These are phyloP conservation scores for Tympanopsis confertula DNA, from an alignment of 2,329 filamentous ascomycete species.

Conservation along the genomic window DNA sequence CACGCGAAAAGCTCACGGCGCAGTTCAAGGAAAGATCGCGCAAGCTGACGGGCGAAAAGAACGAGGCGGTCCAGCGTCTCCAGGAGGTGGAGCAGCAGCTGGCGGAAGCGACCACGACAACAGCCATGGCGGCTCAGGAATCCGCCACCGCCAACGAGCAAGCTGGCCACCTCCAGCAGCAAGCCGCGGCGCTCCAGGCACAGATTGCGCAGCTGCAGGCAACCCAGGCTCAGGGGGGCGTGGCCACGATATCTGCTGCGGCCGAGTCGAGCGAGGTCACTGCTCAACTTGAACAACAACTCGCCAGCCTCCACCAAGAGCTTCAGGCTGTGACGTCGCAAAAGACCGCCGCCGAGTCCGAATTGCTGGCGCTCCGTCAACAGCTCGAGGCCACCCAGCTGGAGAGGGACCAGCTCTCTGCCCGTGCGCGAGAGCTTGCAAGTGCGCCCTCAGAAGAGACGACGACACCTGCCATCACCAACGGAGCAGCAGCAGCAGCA, in stretches of 20 bases:
- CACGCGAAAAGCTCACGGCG: slow-evolving; percentile 41
- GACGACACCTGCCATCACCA: too few relatives aligned
- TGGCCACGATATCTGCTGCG: too few relatives aligned
- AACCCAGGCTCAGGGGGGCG: too few relatives aligned
- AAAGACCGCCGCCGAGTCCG: slow-evolving; percentile 56
- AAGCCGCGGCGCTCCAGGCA: too few relatives aligned
- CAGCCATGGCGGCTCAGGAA: too few relatives aligned
- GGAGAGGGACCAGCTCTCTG: slow-evolving; percentile 51
- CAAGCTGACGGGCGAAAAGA: slow-evolving; percentile 39
- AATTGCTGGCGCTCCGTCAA: slow-evolving; percentile 37
- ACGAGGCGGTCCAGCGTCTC: too few relatives aligned
- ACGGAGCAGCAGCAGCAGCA: slow-evolving; percentile 9
- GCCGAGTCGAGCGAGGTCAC: too few relatives aligned
- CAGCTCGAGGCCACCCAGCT: slow-evolving; percentile 37
- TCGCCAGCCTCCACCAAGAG: slow-evolving; percentile 35
- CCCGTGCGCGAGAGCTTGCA: slow-evolving; percentile 23
- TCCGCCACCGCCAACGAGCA: background rate
- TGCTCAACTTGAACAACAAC: background rate
- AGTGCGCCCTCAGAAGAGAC: slow-evolving; percentile 11
- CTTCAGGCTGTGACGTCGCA: slow-evolving; percentile 55
- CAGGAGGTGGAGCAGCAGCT: too few relatives aligned
- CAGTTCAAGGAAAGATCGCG: slow-evolving; percentile 51
- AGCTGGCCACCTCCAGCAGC: too few relatives aligned
- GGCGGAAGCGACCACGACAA: too few relatives aligned
- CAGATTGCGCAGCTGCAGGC: too few relatives aligned